These are phyloP conservation scores for Phyllosticta paracitricarpa DNA, from an alignment of 2,329 filamentous ascomycete species.

Conservation along the genomic window DNA sequence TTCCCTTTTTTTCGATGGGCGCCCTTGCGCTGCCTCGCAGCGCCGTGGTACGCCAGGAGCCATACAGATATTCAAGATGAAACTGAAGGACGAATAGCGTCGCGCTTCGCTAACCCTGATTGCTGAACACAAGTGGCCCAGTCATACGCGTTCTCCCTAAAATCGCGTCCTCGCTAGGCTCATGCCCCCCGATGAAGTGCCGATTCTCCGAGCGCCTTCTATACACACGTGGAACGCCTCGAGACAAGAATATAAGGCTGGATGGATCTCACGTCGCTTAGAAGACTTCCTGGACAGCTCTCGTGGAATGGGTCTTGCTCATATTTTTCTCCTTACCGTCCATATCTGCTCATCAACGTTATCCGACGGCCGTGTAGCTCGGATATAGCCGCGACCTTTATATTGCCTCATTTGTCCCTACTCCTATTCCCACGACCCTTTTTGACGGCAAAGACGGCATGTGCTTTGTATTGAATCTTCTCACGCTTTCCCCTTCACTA, in stretches of 20 bases:
- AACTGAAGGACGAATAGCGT: background rate
- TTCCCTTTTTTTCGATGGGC: background rate
- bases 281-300: background rate
- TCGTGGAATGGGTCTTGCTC: background rate
- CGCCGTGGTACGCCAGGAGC: background rate
- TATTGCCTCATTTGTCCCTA: background rate
- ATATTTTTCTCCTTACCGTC: background rate
- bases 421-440: background rate
- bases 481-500: background rate
- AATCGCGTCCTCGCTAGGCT: slow-evolving; percentile 1
- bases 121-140: background rate
- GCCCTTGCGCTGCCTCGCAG: background rate
- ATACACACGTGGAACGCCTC: background rate
- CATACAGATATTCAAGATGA: background rate
- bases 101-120: background rate
- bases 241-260: background rate
- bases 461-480: background rate
- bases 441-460: background rate
- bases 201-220: background rate
- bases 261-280: background rate
- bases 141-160: slow-evolving; percentile 3
- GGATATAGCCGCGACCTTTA: background rate
- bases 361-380: background rate
- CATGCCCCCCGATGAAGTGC: background rate
- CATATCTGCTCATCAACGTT: background rate